A percentile compares a stretch with the other conserved stretches of the same genome.
Conservation (phyloP, 1,139 yeast species). For the Suhomyces kunorum region DNA sequence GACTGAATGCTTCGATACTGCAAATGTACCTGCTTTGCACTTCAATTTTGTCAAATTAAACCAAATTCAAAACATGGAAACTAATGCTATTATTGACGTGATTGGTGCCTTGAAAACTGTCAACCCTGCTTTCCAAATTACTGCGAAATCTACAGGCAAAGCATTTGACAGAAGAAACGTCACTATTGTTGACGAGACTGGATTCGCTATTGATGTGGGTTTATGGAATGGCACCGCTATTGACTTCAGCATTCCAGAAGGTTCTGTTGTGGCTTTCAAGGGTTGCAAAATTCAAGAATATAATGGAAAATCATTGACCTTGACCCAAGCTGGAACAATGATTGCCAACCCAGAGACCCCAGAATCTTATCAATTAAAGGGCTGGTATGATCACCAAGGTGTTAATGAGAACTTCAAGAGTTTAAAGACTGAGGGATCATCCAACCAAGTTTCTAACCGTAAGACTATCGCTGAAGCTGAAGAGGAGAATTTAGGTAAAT, state of each 20-base stretch:
- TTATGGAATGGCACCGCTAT: slow-evolving; percentile 89
- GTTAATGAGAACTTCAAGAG: slow-evolving; percentile 59
- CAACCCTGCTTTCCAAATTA: slow-evolving; percentile 71
- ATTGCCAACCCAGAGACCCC: slow-evolving; percentile 83
- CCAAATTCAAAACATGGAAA: slow-evolving; percentile 64
- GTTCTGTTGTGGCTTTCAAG: slow-evolving; percentile 88
- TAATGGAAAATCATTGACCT: slow-evolving; percentile 80
- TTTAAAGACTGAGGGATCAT: slow-evolving; percentile 46
- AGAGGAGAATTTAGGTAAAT: slow-evolving; percentile 67
- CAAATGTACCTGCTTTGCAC: slow-evolving; percentile 74
- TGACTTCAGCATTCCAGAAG: slow-evolving; percentile 71
- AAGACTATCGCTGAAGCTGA: slow-evolving; percentile 68
- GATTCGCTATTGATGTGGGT: slow-evolving; percentile 74
- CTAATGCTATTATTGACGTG: slow-evolving; percentile 77
- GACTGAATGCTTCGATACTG: slow-evolving; percentile 65
- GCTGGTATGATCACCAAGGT: slow-evolving; percentile 92
- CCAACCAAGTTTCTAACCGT: slow-evolving; percentile 49
- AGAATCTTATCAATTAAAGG: slow-evolving; percentile 84
- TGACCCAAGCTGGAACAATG: slow-evolving; percentile 77
- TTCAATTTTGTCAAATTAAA: slow-evolving; percentile 75
- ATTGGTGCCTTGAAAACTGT: slow-evolving; percentile 83
- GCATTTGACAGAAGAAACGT: slow-evolving; percentile 91
- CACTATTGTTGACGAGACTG: slow-evolving; percentile 81
- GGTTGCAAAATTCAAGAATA: slow-evolving; percentile 90
- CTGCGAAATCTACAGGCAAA: slow-evolving; percentile 91